Evolutionary conservation across 352 stramenopile genomes (phyloP).

Genomic region (Aphanomyces euteiches): DNA sequence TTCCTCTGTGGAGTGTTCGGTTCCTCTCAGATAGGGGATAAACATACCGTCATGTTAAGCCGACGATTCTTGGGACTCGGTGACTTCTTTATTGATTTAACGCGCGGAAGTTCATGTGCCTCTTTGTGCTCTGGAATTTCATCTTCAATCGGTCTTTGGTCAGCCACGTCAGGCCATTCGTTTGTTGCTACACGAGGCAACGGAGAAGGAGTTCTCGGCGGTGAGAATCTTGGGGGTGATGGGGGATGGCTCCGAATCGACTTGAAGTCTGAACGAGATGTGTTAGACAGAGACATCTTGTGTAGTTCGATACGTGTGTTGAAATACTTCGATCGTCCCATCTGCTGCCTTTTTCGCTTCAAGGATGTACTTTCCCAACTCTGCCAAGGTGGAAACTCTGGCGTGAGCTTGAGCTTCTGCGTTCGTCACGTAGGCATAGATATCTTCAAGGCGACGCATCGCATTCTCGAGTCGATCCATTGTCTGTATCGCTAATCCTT

Average conservation of each 20-base stretch:
- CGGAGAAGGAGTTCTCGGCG: not conserved
- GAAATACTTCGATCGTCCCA: conserved; percentile 10
- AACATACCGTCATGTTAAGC: not conserved
- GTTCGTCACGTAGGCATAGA: conserved; percentile 22
- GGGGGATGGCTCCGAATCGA: not conserved
- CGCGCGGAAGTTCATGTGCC: not conserved
- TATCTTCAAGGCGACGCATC: conserved; percentile 19
- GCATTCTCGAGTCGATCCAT: conserved; percentile 20
- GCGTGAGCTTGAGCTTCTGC: conserved; percentile 2
- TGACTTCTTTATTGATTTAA: conserved; percentile 7
- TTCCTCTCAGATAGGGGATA: not conserved
- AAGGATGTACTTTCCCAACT: conserved; percentile 15
- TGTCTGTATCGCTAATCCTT: not conserved
- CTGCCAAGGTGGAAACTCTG: conserved; percentile 2
- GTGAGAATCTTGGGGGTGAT: not conserved
- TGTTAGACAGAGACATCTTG: not conserved
- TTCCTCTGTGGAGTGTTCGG: too few species aligned
- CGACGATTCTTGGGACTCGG: conserved; percentile 13
- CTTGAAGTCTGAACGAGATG: not conserved
- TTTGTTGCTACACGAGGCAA: too few species aligned
- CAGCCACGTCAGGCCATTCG: too few species aligned
- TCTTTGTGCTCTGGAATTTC: not conserved
- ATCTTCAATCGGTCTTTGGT: not conserved
- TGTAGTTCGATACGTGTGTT: conserved; percentile 12
- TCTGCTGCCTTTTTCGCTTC: conserved; percentile 28